phyloP scores from a whole-genome alignment of 495 filamentous ascomycete genomes.

The Daldinia grandis region DNA sequence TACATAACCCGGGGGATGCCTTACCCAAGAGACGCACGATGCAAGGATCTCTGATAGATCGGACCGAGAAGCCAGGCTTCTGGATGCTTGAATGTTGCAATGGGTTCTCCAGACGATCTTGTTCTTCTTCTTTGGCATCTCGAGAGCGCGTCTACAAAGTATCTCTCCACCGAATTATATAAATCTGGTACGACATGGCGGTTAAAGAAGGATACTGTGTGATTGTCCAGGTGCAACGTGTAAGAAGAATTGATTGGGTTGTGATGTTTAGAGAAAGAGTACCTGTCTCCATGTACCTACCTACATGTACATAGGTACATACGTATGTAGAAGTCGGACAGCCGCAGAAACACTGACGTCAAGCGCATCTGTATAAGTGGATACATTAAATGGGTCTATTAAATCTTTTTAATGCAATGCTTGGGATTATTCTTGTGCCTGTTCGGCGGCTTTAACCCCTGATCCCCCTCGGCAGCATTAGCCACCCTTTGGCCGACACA shows the following conservation, averaged over 20 bases:
- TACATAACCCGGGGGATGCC: constrained; percentile 25
- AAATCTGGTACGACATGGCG: constrained; percentile 23
- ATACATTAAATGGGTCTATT: constrained; percentile 15
- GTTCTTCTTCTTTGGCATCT: constrained; percentile 5
- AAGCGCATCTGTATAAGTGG: constrained; percentile 30
- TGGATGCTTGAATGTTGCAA: constrained; percentile 27
- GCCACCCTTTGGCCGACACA: constrained; percentile 28
- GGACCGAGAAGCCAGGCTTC: constrained; percentile 41
- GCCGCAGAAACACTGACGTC: constrained; percentile 38
- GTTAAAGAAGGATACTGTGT: constrained; percentile 23
- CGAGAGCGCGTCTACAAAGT: constrained; percentile 15
- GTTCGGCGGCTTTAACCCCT: constrained; percentile 31
- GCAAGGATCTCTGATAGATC: constrained; percentile 41
- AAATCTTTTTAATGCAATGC: constrained; percentile 25
- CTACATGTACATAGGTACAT: too few relatives aligned
- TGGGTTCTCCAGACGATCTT: constrained; percentile 20
- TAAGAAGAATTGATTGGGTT: constrained; percentile 24
- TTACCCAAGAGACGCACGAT: constrained; percentile 8
- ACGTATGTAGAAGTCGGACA: constrained; percentile 38
- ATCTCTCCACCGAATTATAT: constrained; percentile 21
- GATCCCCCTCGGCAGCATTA: constrained; percentile 21
- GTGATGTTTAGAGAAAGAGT: too few relatives aligned
- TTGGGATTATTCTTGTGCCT: constrained; percentile 27
- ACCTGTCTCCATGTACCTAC: too few relatives aligned
- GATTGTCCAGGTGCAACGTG: constrained; percentile 11